These are phyloP conservation scores for Umbelopsis isabellina DNA, from an alignment of 192 early-diverging fungal genomes.

Conservation along the genomic window DNA sequence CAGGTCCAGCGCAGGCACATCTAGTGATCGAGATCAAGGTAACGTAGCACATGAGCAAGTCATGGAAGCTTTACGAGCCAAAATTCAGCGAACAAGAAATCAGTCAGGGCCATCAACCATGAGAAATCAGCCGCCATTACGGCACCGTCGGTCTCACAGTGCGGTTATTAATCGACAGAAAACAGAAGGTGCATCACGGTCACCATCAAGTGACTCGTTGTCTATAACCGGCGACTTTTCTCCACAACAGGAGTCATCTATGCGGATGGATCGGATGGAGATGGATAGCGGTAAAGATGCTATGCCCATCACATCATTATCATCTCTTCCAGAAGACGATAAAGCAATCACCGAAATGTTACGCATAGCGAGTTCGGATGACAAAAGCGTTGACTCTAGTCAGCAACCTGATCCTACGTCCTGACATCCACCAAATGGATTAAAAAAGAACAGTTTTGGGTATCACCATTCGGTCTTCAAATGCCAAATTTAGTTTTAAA, in stretches of 20 bases:
- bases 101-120: conserved; percentile 1
- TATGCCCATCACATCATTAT: no score
- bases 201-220: conserved; percentile 8
- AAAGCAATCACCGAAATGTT: no score
- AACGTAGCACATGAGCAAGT: conserved; percentile 13
- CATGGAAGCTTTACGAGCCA: conserved; percentile 12
- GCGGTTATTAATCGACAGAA: neutral
- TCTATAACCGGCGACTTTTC: neutral
- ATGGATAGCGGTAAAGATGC: neutral
- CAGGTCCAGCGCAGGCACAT: neutral
- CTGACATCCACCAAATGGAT: no score
- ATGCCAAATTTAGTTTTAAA: no score
- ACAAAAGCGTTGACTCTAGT: no score
- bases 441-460: no score
- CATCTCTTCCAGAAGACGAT: no score
- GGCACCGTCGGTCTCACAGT: conserved; percentile 8
- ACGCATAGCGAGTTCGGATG: no score
- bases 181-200: conserved; percentile 1
- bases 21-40: neutral
- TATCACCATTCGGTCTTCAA: no score
- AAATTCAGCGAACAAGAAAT: conserved; percentile 16
- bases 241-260: neutral
- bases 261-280: neutral
- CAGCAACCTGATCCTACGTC: no score
- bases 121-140: conserved; percentile 1